Conservation (phyloP, 495 filamentous ascomycete genomes). For the Penicillium manginii region DNA sequence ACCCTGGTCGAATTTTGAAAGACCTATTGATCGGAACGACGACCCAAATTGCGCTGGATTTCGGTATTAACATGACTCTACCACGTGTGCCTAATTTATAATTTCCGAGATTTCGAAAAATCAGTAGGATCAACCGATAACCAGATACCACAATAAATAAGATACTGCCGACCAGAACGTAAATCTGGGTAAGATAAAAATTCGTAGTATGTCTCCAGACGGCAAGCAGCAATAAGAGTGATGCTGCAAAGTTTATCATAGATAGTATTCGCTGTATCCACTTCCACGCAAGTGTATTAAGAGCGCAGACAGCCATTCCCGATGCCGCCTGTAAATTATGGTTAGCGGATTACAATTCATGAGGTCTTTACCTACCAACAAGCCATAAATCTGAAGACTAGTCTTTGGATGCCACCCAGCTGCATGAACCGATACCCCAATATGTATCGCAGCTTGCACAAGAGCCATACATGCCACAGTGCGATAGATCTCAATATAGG, state of each 20-base stretch:
- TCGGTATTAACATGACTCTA: background rate
- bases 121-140: background rate
- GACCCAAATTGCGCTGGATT: background rate
- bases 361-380: conserved; percentile 15
- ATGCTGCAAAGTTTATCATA: background rate
- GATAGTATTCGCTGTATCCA: background rate
- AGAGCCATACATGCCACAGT: conserved; percentile 11
- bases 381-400: conserved; percentile 12
- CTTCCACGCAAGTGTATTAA: background rate
- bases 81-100: background rate
- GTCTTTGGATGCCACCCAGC: conserved; percentile 10
- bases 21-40: background rate
- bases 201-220: background rate
- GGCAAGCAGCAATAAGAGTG: background rate
- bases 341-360: too few species aligned
- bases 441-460: conserved; percentile 8
- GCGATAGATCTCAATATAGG: conserved; percentile 5
- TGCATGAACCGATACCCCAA: conserved; percentile 1
- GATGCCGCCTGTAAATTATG: background rate
- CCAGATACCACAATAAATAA: background rate
- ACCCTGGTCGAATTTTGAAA: background rate
- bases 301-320: background rate
- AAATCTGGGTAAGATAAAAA: background rate
- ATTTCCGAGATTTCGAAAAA: background rate
- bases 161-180: background rate